A percentile compares a stretch with the other conserved stretches of the same genome.
These are phyloP conservation scores for Fusarium mangiferae DNA, from an alignment of 2,329 filamentous ascomycete species.

Conservation along the genomic window DNA sequence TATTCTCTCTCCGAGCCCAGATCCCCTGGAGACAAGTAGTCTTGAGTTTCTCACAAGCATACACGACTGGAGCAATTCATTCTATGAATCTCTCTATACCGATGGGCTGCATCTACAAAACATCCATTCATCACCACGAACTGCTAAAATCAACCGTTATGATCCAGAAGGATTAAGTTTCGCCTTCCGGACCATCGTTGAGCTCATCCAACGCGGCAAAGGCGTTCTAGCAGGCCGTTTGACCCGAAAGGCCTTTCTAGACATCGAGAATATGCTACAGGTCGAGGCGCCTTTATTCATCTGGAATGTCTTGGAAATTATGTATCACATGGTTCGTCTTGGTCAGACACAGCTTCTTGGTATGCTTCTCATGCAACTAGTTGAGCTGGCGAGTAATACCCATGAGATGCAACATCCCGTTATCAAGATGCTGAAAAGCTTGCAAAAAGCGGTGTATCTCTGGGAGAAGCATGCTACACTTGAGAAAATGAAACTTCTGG, in stretches of 20 bases:
- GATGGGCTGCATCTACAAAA: background rate
- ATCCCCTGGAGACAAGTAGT: background rate
- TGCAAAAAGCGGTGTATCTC: background rate
- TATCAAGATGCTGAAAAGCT: background rate
- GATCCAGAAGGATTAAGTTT: slow-evolving; percentile 22
- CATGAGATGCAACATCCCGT: background rate
- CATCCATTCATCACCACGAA: too few relatives aligned
- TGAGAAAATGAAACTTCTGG: background rate
- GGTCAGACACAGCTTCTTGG: slow-evolving; percentile 1
- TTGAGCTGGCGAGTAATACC: background rate
- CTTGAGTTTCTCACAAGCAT: slow-evolving; percentile 14
- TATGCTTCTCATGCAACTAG: slow-evolving; percentile 6
- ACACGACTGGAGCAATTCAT: slow-evolving; percentile 2
- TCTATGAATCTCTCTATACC: background rate
- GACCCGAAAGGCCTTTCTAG: slow-evolving; percentile 11
- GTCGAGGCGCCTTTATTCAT: slow-evolving; percentile 22
- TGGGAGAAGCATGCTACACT: background rate
- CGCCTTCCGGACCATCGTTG: slow-evolving; percentile 7
- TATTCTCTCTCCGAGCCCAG: background rate
- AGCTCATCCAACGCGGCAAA: background rate
- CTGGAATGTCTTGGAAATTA: slow-evolving; percentile 24
- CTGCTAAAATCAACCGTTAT: background rate
- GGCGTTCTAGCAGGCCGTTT: slow-evolving; percentile 15
- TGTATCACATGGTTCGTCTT: slow-evolving; percentile 5
- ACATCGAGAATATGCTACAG: slow-evolving; percentile 8